Percentiles rank a stretch among this genome's conserved stretches.
phyloP scores from a whole-genome alignment of 345 rosid species.

The Melastoma malabathricum region DNA sequence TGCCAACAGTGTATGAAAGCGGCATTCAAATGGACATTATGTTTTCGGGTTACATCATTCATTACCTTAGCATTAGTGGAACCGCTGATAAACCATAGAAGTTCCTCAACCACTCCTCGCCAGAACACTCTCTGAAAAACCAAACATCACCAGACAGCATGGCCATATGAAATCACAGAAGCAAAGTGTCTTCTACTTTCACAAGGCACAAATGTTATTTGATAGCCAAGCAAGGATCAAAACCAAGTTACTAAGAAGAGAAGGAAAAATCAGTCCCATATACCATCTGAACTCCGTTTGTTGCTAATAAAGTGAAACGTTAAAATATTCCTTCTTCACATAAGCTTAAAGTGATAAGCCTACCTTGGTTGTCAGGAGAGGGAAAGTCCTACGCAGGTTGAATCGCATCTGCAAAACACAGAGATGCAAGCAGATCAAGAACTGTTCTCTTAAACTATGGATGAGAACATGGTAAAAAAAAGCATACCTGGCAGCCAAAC shows the following conservation, averaged over 20 bases:
- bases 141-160: slow-evolving; percentile 8
- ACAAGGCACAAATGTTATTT: too few relatives aligned
- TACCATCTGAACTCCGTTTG: too few relatives aligned
- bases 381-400: slow-evolving; percentile 76
- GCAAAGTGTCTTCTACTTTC: too few relatives aligned
- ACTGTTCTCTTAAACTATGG: not conserved
- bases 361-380: slow-evolving; percentile 81
- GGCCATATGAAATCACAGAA: not conserved
- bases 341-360: slow-evolving; percentile 1
- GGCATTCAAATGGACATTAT: too few relatives aligned
- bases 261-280: too few relatives aligned
- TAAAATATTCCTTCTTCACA: not conserved
- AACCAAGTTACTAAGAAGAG: not conserved
- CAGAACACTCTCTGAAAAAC: slow-evolving; percentile 77
- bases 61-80: slow-evolving; percentile 88
- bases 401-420: slow-evolving; percentile 47
- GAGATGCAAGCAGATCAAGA: not conserved
- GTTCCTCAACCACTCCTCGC: slow-evolving; percentile 98
- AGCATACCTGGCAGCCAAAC: slow-evolving; percentile 74
- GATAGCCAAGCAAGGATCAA: not conserved
- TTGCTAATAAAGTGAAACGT: not conserved
- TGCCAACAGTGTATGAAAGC: too few relatives aligned
- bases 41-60: not conserved
- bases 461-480: not conserved
- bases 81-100: slow-evolving; percentile 95